Evolutionary conservation across 148 eudicot species (phyloP), one percentile per base, ranked within the genome.

Genomic region (Chenopodium album): DNA sequence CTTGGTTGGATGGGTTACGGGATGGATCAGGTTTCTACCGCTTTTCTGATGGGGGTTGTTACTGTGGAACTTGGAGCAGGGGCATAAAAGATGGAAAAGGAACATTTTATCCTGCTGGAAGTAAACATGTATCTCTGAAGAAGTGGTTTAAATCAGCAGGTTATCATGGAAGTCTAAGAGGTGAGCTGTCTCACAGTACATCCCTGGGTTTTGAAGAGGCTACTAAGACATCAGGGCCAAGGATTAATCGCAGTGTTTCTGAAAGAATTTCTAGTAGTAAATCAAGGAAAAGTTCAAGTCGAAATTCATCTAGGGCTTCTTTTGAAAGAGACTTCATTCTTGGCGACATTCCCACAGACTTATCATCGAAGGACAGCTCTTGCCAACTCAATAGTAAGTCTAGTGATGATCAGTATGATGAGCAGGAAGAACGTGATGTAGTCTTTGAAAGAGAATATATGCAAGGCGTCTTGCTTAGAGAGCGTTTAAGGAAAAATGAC

Each of bases 71-170:
- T 73, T 97, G 99, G 99, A 91, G 95, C 69, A 88, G 83, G 76
- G 99, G 93, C 59, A 81, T 91, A 47, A 97, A 97, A 87, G 99
- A 97, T 89, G 99, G 99, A 69, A 89, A 78, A 14, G 99, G 99
- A 79, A 90, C 87, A 48, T 92, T 88, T 82, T 97, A 97, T 87
- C 95, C 99, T 80, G 84, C 90, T 56, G 95, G 98, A 82, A 90
- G 85, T 85, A 90, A 87, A 79, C 90, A 88, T 80, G 84, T 89
- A 59, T 91, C 91, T 47, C 78, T 87, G 70, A 90, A 79, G 78
- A 92, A 83, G 81, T 87, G 83, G 87, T 82, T 71, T 78, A 87
- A 84, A 79, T 82, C 87, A 75, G 89, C 87, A 52, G 87, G 91
- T 48, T 59, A 83, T 48, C 80, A 88, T 79, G 92, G 82, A 26